Base-by-base conservation (phyloP, 441 rosid genomes). In the Aquilaria agallochum region DNA sequence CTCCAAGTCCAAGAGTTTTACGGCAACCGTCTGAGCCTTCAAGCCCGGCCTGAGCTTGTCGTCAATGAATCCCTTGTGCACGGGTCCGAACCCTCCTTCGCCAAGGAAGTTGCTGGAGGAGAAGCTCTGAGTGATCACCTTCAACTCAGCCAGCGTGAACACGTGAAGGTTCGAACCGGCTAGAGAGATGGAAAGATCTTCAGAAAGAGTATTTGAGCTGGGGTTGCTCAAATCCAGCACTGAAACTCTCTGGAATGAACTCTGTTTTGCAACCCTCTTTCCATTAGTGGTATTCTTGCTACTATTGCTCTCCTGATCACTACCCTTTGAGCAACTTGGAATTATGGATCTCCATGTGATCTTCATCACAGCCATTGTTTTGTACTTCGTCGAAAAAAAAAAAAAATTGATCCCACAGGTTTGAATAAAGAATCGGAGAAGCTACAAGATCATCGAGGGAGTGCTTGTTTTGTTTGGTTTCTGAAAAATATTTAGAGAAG, bases 51-150 rank as follows among this genome's bases (percentile, higher is more conserved):
- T 70, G 40, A 83, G 79, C 70, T 76, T 79, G 31, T 86, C 92
- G 54, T 86, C 92, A 2, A 83, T 59, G 64, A 86, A 83, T 0
- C 87, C 92, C 50, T 86, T 86, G 53, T 86, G 79, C 27, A 86
- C 92, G 0, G 78, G 79, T 15, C 93, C 93, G n/a, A 87, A 87
- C 65, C 93, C 93, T 34, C 93, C 93, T 71, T 87, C 85, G 0
- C 93, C 93, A 0, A 86, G 73, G 55, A 86, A 82, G 52, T 86
- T 86, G 10, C 80, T 68, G 2, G 86, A 75, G 3, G 93, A 78
- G 59, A 80, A 86, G 74, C 76, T 77, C 49, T 86, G 93, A 2
- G 93, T 86, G 42, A 84, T 75, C 70, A 86, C 69, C 70, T 78
- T 87, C 56, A 87, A 73, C 78, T 87, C 93, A 9, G 75, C 72